phyloP scores from a whole-genome alignment of 2,329 filamentous ascomycete genomes.

The Grosmannia huntii region DNA sequence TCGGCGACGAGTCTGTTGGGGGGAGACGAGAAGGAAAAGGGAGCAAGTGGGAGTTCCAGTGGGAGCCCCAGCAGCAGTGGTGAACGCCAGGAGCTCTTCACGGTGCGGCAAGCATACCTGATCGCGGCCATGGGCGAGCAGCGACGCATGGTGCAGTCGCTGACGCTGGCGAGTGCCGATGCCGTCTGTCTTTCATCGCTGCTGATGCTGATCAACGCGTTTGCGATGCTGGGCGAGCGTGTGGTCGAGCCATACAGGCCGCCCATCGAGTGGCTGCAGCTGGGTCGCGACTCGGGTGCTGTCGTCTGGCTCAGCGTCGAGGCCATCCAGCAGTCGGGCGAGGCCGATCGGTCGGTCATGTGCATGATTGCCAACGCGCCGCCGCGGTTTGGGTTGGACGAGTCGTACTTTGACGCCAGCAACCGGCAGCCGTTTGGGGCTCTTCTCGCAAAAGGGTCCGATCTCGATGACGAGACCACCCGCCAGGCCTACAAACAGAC shows the following conservation, averaged over 20 bases:
- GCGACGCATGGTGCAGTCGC: conserved; percentile 13
- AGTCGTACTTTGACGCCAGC: conserved; percentile 14
- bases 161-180: conserved; percentile 15
- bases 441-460: conserved; percentile 8
- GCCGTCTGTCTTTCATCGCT: conserved; percentile 15
- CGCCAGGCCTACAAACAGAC: conserved; percentile 17
- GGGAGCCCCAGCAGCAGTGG: too few relatives aligned
- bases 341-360: conserved; percentile 10
- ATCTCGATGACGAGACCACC: conserved; percentile 13
- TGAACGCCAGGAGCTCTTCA: conserved; percentile 11
- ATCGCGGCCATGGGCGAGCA: conserved; percentile 16
- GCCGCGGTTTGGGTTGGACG: conserved; percentile 15
- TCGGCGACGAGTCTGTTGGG: conserved; percentile 15
- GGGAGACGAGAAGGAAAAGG: not conserved
- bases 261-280: conserved; percentile 14
- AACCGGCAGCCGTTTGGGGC: conserved; percentile 10
- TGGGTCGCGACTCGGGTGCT: conserved; percentile 14
- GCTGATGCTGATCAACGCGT: conserved; percentile 15
- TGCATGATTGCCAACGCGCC: conserved; percentile 10
- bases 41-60: not conserved
- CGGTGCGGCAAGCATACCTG: conserved; percentile 16
- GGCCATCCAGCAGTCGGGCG: conserved; percentile 9
- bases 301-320: conserved; percentile 16
- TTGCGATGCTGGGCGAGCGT: conserved; percentile 16
- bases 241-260: conserved; percentile 14